These are phyloP conservation scores for Pachyrhizus erosus DNA, from an alignment of 306 rosid genomes.

Conservation along the genomic window DNA sequence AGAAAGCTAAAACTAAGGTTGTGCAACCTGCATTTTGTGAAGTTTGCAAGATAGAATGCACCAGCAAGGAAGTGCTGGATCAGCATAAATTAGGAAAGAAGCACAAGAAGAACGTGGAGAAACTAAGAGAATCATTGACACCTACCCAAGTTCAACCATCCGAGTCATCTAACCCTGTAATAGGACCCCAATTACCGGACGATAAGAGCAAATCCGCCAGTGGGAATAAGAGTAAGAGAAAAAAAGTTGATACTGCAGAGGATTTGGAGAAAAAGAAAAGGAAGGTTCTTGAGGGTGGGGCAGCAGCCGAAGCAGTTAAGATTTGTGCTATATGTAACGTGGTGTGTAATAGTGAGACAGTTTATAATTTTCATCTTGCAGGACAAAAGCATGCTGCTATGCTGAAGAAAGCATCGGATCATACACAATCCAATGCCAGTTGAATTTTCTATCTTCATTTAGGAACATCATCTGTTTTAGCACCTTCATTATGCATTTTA, in stretches of 20 bases:
- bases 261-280: conserved; percentile 54
- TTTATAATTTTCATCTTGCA: conserved; percentile 50
- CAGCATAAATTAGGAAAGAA: conserved; percentile 64
- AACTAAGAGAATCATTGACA: conserved; percentile 44
- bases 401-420: conserved; percentile 46
- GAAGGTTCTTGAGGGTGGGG: conserved; percentile 60
- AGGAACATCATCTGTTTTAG: background rate
- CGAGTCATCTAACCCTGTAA: conserved; percentile 34
- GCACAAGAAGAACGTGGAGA: conserved; percentile 59
- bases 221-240: conserved; percentile 45
- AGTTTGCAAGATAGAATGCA: conserved; percentile 61
- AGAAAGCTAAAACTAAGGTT: conserved; percentile 47
- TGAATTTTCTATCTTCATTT: background rate
- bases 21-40: conserved; percentile 58
- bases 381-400: conserved; percentile 58
- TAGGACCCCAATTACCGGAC: conserved; percentile 43
- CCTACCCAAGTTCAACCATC: conserved; percentile 32
- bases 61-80: conserved; percentile 54
- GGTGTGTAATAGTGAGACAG: conserved; percentile 55
- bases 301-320: conserved; percentile 49
- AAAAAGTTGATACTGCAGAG: conserved; percentile 41
- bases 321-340: conserved; percentile 55
- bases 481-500: conserved; percentile 12
- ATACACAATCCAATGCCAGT: conserved; percentile 11
- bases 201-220: conserved; percentile 19